Base-by-base conservation (phyloP, 495 filamentous ascomycete species). In the Neurospora discreta region DNA sequence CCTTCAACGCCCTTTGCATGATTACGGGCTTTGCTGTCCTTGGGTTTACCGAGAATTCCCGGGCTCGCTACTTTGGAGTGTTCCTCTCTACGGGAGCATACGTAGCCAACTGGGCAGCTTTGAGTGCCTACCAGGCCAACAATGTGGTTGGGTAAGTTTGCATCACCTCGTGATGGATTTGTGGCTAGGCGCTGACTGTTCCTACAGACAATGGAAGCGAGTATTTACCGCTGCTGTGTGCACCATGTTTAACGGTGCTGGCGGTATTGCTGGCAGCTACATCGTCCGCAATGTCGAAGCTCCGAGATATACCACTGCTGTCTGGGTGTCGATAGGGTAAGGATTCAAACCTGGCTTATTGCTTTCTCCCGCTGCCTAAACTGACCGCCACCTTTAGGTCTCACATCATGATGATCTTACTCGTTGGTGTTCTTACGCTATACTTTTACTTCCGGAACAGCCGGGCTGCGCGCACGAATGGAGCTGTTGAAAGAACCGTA, bases 71-170 rank as follows among this genome's bases (percentile, higher is more conserved):
- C 75, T 81, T 92, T 26, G 92, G 91, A 3, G 90, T 89, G 0
- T 93, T 89, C 77, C 85, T 94, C 3, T 89, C 91, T 0, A 93
- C 91, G 0, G 92, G 92, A 0, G 91, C 91, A 0, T 94, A 93
- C 74, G 85, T 94, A 5, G 89, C 87, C 4, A 94, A 94, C 73
- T 94, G 92, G 91, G 91, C 91, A 0, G 92, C 91, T 3, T 80
- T 94, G 70, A 92, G 88, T 74, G 88, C 90, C 0, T 94, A 90
- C 73, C 89, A 91, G 75, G 87, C 88, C 3, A 91, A 89, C 75
- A 93, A 93, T 76, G 87, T 92, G 38, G 86, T 86, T 11, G 89
- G 77, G 75, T 78, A 74, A 36, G 72, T 71, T 40, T 8, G 16
- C 9, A 26, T 42, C 3, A 3, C 44, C 15, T 20, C 1, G 20